phyloP scores from a whole-genome alignment of 2,329 filamentous ascomycete species.

The Aspergillus fructus region DNA sequence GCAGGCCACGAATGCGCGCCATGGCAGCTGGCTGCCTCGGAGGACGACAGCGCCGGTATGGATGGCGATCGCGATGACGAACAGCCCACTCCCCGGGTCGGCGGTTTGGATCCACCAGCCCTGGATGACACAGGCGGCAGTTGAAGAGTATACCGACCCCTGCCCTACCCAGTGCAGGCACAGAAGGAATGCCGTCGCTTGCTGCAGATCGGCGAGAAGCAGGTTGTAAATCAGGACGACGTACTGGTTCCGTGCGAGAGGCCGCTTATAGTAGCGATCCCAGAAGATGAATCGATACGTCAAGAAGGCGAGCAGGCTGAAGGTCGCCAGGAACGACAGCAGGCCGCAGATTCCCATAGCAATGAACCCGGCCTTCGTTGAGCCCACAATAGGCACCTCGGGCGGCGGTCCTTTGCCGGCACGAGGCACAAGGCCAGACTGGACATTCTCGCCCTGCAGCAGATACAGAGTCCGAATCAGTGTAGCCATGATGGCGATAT shows the following conservation, averaged over 20 bases:
- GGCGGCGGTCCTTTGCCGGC: no score
- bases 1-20: constrained; percentile 42
- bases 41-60: constrained; percentile 52
- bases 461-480: no score
- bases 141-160: constrained; percentile 44
- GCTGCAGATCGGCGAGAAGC: constrained; percentile 51
- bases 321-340: constrained; percentile 34
- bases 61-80: constrained; percentile 54
- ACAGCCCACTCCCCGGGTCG: constrained; percentile 52
- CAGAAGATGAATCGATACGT: constrained; percentile 52
- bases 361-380: constrained; percentile 44
- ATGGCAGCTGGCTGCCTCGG: constrained; percentile 47
- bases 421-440: no score
- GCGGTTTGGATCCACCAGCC: constrained; percentile 54
- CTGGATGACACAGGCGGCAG: constrained; percentile 49
- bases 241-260: constrained; percentile 53
- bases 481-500: no score
- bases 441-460: no score
- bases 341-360: constrained; percentile 47
- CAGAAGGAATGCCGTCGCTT: constrained; percentile 47
- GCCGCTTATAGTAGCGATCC: constrained; percentile 48
- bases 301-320: constrained; percentile 44
- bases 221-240: constrained; percentile 54
- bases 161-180: constrained; percentile 47
- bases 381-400: constrained; percentile 16